These are phyloP conservation scores for Solanum stenotomum DNA, from an alignment of 257 asterid genomes.

Conservation along the genomic window DNA sequence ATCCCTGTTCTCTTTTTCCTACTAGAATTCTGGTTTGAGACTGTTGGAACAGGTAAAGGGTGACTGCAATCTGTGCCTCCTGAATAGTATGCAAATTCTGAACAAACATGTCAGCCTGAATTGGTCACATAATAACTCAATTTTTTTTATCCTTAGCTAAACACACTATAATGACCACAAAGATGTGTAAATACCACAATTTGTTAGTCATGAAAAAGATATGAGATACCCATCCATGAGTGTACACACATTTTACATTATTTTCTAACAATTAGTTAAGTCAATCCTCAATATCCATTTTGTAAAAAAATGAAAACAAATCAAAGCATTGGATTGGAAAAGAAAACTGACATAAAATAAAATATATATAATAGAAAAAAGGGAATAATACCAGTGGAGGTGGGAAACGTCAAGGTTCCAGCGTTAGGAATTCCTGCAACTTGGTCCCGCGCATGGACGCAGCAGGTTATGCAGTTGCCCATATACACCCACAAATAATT, in stretches of 20 bases:
- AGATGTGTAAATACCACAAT: background rate
- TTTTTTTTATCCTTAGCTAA: background rate
- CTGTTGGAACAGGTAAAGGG: slow-evolving; percentile 28
- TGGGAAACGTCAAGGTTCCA: background rate
- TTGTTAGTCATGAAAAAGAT: background rate
- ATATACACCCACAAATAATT: background rate
- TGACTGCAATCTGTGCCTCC: slow-evolving; percentile 14
- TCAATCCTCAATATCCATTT: background rate
- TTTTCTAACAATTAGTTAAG: background rate
- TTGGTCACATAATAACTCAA: background rate
- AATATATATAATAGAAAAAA: background rate
- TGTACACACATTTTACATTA: background rate
- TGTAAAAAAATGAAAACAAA: background rate
- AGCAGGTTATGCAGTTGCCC: slow-evolving; percentile 5
- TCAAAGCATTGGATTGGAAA: background rate
- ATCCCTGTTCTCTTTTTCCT: slow-evolving; percentile 3
- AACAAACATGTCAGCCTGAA: background rate
- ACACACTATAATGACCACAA: background rate
- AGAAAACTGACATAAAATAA: background rate
- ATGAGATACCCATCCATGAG: background rate
- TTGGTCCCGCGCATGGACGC: background rate
- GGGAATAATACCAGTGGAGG: background rate
- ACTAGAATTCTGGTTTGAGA: background rate
- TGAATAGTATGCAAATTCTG: slow-evolving; percentile 3
- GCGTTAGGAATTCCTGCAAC: background rate